Evolutionary conservation across 129 eudicot species (phyloP), one percentile per base, ranked within the genome.

Genomic region (Flaveria sonorensis): DNA sequence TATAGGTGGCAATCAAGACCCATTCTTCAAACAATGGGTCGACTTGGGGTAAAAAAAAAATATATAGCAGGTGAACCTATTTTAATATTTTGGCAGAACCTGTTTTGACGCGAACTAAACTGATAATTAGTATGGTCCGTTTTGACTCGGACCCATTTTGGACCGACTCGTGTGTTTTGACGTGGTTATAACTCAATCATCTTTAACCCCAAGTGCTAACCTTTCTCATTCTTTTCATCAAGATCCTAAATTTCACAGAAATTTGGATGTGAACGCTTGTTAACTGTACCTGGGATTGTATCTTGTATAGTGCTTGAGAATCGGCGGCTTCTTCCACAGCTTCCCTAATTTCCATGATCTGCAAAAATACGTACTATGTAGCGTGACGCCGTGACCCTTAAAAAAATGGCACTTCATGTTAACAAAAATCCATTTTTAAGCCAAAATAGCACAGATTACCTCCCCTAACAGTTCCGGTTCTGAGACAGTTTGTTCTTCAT

Each of bases 281-380:
- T 56, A 59, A 10, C 28, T 7, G 13, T 77, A 93, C 97, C 97
- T 85, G 85, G 36, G 91, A 55, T 70, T 90, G 89, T 21, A 90
- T 93, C 80, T 81, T 80, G 45, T 81, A 81, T 73, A 93, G 75
- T 43, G 82, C 84, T 73, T 70, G 88, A 48, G 85, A 55, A 67
- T 86, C 88, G 8, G 71, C 51, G 16, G 98, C 96, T 62, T 93
- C 98, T 75, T 90, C 98, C 39, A 93, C 97, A 51, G 91, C 90
- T 86, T 90, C 98, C 84, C 98, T 88, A 50, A 90, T 81, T 86
- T 93, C 98, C 98, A 93, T 83, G 36, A 93, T 86, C 98, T 93
- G 87, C 83, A 81, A 56, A 21, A 47, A 13, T 43, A 63, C 48
- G 40, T 36, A 36, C 13, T 11, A 47, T 57, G 62, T 57, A 68